Evolutionary conservation across 805 yeast species (phyloP), one percentile per base, ranked within the genome.

Genomic region (Ogataea ramenticola): DNA sequence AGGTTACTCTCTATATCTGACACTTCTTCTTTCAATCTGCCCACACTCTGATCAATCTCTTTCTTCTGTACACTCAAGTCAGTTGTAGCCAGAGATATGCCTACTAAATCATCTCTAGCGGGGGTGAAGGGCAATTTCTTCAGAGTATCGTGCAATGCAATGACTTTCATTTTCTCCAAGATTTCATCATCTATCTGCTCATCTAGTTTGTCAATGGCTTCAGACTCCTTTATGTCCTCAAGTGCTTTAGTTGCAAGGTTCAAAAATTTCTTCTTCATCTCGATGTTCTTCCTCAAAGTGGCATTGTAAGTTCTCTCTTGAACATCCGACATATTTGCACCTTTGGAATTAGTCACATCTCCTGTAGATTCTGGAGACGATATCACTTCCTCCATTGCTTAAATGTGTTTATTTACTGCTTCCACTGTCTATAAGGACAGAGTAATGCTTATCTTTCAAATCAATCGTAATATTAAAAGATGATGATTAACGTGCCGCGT

Each of bases 121-220:
- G 65, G 61, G 17, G 50, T 54, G 46, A 52, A 61, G 1, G 65
- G 65, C 4, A 59, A 41, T 22, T 49, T 50, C 4, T 48, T 47
- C 16, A 59, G 39, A 1, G 58, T 48, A 29, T 58, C 59, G 11
- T 56, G 42, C 16, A 61, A 40, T 1, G 61, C 53, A 6, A 58
- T 33, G 9, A 52, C 46, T 26, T 48, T 47, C 6, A 35, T 14
- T 34, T 51, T 43, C 1, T 39, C 39, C n/a, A 22, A 27, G 2
- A 41, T 2, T 10, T 33, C 33, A 9, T 14, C 11, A 8, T 33
- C 39, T 26, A 17, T 17, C 14, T 21, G 21, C 17, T 39, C 42
- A 8, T 32, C 42, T 39, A 10, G 29, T 2, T 31, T 34, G 5
- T 19, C 19, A 17, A 7, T n/a, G 3, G 36, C 16, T 16, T 16